Conservation (phyloP, 2,329 filamentous ascomycete species). For the Zymoseptoria pseudotritici region DNA sequence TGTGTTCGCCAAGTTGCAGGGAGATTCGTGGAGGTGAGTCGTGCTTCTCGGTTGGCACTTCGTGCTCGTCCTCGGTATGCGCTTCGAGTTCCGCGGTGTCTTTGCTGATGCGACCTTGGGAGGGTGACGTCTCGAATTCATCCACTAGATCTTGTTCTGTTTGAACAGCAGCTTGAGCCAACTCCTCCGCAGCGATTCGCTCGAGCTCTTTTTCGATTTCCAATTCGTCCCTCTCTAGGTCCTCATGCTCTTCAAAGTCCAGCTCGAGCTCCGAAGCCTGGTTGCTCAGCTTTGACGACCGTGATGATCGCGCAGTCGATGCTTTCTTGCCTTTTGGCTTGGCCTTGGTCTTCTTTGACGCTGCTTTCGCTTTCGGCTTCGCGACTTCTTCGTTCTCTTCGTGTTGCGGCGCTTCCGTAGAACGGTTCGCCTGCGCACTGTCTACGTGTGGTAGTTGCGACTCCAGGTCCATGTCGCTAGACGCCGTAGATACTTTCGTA, state of each 20-base stretch:
- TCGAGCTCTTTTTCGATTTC: constrained; percentile 29
- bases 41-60: constrained; percentile 3
- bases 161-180: constrained; percentile 16
- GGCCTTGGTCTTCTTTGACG: constrained; percentile 24
- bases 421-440: not conserved
- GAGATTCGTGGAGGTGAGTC: constrained; percentile 5
- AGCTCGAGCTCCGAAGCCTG: constrained; percentile 11
- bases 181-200: constrained; percentile 25
- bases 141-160: constrained; percentile 25
- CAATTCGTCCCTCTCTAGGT: constrained; percentile 20
- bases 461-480: constrained; percentile 5
- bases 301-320: constrained; percentile 17
- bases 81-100: constrained; percentile 17
- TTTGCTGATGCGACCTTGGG: constrained; percentile 18
- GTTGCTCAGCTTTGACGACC: constrained; percentile 19
- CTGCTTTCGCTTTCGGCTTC: constrained; percentile 13
- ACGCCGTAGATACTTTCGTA: constrained; percentile 11
- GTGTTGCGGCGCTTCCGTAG: not conserved
- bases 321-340: constrained; percentile 22
- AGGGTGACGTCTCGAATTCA: constrained; percentile 32
- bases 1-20: constrained; percentile 4
- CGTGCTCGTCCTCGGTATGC: constrained; percentile 9
- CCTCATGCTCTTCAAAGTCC: constrained; percentile 10
- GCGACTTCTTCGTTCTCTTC: not conserved
- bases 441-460: not conserved